phyloP scores from a whole-genome alignment of 805 yeast species.

The Lachancea cidri region DNA sequence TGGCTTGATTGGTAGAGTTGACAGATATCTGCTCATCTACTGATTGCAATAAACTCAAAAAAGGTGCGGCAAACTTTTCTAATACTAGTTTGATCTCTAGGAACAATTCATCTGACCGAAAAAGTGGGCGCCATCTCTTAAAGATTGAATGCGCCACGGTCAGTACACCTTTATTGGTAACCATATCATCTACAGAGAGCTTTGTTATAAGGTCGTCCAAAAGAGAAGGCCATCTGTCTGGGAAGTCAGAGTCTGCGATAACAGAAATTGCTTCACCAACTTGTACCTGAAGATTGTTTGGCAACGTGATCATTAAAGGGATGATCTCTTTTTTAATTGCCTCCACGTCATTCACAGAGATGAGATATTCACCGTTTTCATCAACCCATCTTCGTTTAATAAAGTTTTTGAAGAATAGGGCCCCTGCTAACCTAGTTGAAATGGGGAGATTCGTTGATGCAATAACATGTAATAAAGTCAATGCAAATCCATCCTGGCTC shows the following conservation, averaged over 20 bases:
- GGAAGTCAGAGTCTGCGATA: slow-evolving; percentile 95
- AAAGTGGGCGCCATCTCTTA: slow-evolving; percentile 93
- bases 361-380: slow-evolving; percentile 74
- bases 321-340: slow-evolving; percentile 73
- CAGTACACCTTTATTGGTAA: slow-evolving; percentile 76
- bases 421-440: slow-evolving; percentile 76
- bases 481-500: slow-evolving; percentile 63
- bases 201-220: slow-evolving; percentile 67
- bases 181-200: slow-evolving; percentile 60
- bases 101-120: slow-evolving; percentile 85
- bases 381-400: slow-evolving; percentile 84
- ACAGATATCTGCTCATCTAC: slow-evolving; percentile 61
- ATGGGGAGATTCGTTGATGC: slow-evolving; percentile 51
- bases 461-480: slow-evolving; percentile 69
- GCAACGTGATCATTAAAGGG: slow-evolving; percentile 78
- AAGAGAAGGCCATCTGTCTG: slow-evolving; percentile 78
- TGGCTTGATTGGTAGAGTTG: slow-evolving; percentile 41
- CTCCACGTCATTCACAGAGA: slow-evolving; percentile 55
- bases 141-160: slow-evolving; percentile 93
- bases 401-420: slow-evolving; percentile 84
- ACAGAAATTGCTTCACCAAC: slow-evolving; percentile 89
- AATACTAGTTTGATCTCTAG: slow-evolving; percentile 83
- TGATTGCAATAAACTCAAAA: slow-evolving; percentile 57
- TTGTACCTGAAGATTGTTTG: slow-evolving; percentile 79
- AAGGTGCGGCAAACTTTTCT: slow-evolving; percentile 77